Evolutionary conservation across 2,329 filamentous ascomycete genomes (phyloP), one percentile per base, ranked within the genome.

Genomic region (Aspergillus sp.): DNA sequence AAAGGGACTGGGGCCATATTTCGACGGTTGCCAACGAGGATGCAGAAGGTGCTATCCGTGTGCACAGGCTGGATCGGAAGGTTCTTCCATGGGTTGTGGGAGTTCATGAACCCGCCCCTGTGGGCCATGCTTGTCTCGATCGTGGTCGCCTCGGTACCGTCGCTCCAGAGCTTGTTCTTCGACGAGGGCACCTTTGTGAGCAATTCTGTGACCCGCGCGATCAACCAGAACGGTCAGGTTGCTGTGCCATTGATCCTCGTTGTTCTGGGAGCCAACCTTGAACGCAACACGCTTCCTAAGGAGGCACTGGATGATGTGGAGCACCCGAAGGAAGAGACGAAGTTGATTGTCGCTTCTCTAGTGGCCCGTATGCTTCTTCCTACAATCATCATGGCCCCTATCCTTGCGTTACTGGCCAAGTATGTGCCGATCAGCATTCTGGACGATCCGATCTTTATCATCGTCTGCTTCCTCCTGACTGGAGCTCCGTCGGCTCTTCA

Each of bases 61-160:
- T 64, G 79, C 17, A 78, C 74, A 48, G 74, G 70, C 32, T 77
- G 74, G 45, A 56, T 79, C 30, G 68, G 67, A 75, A 84, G 74
- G 63, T 89, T 91, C 67, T 77, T 85, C 67, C 78, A 78, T 52
- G 92, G 92, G 55, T 74, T 93, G 12, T 95, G 91, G 90, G 90
- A 91, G 51, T 97, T 97, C 76, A 98, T 99, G 94, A 98, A 98
- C 77, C 94, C 95, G 45, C 95, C 95, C 0, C 87, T 99, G 25
- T 98, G 93, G 92, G 93, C 95, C 30, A 98, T 99, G 95, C 81
- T 98, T 36, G 81, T 88, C 41, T 91, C 95, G n/a, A 89, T 98
- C 49, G 79, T 97, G 54, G 91, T 99, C 5, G 95, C 95, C 2
- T 96, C 92, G 0, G 86, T 97, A 5, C 95, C 95, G 0, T 72